phyloP scores from a whole-genome alignment of 352 stramenopile species.

The Blastocystis sp. region DNA sequence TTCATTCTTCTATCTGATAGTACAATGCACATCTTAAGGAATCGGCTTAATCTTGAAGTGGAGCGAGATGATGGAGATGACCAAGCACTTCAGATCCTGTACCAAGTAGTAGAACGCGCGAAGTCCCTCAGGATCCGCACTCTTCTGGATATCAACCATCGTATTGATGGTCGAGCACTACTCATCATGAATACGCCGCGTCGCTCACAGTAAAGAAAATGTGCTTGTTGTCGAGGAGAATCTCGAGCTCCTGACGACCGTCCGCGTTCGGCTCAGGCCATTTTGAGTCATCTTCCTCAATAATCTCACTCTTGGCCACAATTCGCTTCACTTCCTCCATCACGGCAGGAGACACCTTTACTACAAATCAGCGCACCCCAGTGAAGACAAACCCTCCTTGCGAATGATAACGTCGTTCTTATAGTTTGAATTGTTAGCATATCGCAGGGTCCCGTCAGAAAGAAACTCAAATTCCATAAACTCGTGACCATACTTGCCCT shows the following conservation, averaged over 20 bases:
- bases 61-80: constrained; percentile 86
- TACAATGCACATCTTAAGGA: constrained; percentile 63
- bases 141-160: constrained; percentile 82
- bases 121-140: constrained; percentile 83
- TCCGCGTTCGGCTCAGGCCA: constrained; percentile 83
- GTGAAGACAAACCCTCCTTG: constrained; percentile 74
- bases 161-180: constrained; percentile 86
- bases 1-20: no score
- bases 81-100: constrained; percentile 87
- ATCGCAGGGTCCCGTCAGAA: constrained; percentile 77
- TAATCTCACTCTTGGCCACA: constrained; percentile 78
- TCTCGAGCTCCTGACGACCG: constrained; percentile 84
- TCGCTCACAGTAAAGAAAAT: constrained; percentile 82
- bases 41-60: constrained; percentile 95
- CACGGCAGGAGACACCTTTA: constrained; percentile 77
- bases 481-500: constrained; percentile 86
- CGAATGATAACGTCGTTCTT: constrained; percentile 90
- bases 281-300: constrained; percentile 82
- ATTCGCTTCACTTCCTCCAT: constrained; percentile 84
- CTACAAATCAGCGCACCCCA: constrained; percentile 59
- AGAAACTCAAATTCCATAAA: constrained; percentile 93
- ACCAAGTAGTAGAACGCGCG: constrained; percentile 88
- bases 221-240: constrained; percentile 83
- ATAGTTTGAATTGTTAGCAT: constrained; percentile 95
- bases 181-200: neutral